Percentiles rank a stretch among this genome's conserved stretches.
phyloP scores from a whole-genome alignment of 805 yeast species.

The Starmerella apicola region DNA sequence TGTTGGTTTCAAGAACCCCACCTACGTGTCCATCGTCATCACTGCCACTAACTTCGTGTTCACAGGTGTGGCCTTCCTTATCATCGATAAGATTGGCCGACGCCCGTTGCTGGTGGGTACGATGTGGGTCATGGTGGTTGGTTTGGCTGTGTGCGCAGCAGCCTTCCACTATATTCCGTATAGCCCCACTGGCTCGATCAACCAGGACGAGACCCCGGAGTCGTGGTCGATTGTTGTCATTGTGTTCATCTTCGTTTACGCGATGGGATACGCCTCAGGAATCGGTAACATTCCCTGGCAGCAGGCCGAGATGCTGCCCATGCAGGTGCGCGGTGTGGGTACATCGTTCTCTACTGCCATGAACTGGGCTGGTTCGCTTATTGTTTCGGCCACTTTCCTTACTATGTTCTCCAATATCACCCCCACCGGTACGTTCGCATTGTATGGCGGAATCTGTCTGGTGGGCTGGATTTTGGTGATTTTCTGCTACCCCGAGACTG shows the following conservation, averaged over 20 bases:
- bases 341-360: conserved; percentile 82
- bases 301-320: conserved; percentile 89
- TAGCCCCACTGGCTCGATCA: conserved; percentile 37
- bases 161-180: conserved; percentile 81
- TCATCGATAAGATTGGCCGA: conserved; percentile 82
- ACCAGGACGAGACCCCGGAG: conserved; percentile 6
- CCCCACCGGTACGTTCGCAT: conserved; percentile 87
- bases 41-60: conserved; percentile 91
- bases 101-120: conserved; percentile 65
- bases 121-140: conserved; percentile 72
- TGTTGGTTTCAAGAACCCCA: conserved; percentile 76
- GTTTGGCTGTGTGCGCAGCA: conserved; percentile 70
- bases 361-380: conserved; percentile 90
- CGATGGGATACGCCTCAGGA: conserved; percentile 85
- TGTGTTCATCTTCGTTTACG: conserved; percentile 72
- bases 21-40: conserved; percentile 88
- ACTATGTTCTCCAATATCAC: conserved; percentile 90
- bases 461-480: conserved; percentile 60
- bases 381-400: conserved; percentile 80
- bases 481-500: conserved; percentile 84
- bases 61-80: conserved; percentile 72
- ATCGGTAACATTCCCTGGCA: conserved; percentile 99
- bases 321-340: conserved; percentile 85
- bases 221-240: conserved; percentile 83
- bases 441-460: conserved; percentile 72